A percentile compares a stretch with the other conserved stretches of the same genome.
Conservation (phyloP, 257 asterid species). For the Misopates orontium region DNA sequence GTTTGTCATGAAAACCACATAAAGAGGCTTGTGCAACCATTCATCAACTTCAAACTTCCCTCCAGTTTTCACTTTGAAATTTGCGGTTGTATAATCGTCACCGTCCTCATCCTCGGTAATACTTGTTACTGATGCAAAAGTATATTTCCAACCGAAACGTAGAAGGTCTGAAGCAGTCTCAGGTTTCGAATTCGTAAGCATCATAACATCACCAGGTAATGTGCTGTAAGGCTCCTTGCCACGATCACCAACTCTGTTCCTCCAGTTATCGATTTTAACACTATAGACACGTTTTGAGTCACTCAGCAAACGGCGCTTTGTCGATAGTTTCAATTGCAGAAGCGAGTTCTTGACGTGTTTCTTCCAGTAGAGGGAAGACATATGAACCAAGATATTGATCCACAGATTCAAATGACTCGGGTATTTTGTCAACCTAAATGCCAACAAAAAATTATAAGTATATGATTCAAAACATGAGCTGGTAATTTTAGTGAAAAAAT, state of each 20-base stretch:
- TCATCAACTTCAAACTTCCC: constrained; percentile 12
- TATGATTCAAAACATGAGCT: neutral
- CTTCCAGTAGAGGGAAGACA: constrained; percentile 53
- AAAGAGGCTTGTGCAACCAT: constrained; percentile 14
- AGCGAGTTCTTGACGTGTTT: constrained; percentile 49
- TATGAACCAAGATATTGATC: constrained; percentile 48
- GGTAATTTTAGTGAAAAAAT: neutral
- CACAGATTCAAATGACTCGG: constrained; percentile 38
- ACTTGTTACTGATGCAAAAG: constrained; percentile 44
- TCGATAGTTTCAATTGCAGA: constrained; percentile 41
- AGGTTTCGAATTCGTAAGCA: constrained; percentile 41
- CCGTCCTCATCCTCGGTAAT: constrained; percentile 23
- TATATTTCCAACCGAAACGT: constrained; percentile 30
- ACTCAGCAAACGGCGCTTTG: constrained; percentile 52
- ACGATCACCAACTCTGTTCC: constrained; percentile 32
- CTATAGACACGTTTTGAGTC: neutral
- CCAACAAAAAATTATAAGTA: neutral
- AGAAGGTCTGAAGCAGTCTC: constrained; percentile 37
- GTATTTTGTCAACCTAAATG: constrained; percentile 51
- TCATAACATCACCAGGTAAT: constrained; percentile 51
- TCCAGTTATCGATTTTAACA: constrained; percentile 41
- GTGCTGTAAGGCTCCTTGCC: constrained; percentile 47
- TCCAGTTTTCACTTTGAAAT: constrained; percentile 33
- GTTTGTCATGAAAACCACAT: constrained; percentile 47
- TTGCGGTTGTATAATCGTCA: constrained; percentile 6